phyloP scores from a whole-genome alignment of 495 filamentous ascomycete species.

The Cudoniella acicularis region DNA sequence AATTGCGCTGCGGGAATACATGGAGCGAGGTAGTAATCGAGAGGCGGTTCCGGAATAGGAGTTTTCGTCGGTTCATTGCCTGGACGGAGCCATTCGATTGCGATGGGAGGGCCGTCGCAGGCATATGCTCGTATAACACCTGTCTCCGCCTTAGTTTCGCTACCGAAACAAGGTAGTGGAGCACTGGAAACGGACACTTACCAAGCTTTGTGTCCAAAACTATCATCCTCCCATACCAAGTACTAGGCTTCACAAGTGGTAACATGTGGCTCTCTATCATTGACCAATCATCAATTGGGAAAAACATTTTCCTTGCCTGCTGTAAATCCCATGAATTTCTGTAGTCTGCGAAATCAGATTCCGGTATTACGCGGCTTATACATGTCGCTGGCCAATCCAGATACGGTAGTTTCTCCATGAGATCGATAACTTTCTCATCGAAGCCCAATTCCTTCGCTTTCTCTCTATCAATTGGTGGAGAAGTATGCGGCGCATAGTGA shows the following conservation, averaged over 20 bases:
- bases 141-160: background rate
- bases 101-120: background rate
- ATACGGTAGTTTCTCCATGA: slow-evolving; percentile 3
- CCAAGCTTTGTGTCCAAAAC: slow-evolving; percentile 2
- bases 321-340: background rate
- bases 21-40: slow-evolving; percentile 1
- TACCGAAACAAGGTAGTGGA: background rate
- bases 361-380: background rate
- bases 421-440: background rate
- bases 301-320: background rate
- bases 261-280: background rate
- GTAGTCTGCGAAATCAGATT: background rate
- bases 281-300: background rate
- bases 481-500: background rate
- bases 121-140: slow-evolving; percentile 3
- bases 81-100: background rate
- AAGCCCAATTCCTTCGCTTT: background rate
- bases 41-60: background rate
- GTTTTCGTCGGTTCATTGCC: background rate
- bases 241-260: background rate
- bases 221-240: background rate
- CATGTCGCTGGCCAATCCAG: background rate
- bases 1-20: background rate
- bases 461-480: background rate
- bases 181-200: no score